These are phyloP conservation scores for Plasmodium billcollinsi DNA, from an alignment of 169 alveolate species.

Conservation along the genomic window DNA sequence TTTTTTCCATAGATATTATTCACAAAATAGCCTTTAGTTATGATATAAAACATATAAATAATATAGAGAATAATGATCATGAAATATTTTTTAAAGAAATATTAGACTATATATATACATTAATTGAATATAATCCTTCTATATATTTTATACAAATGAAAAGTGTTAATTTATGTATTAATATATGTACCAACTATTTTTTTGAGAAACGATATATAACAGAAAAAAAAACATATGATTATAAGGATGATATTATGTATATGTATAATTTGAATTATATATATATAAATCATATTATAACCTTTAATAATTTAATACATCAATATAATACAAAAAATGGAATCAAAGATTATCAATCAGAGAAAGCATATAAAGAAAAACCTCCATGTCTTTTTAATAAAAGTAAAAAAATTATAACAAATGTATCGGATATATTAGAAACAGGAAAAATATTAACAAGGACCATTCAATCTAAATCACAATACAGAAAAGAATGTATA, in stretches of 20 bases:
- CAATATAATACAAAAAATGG: not conserved
- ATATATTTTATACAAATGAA: slow-evolving; percentile 44
- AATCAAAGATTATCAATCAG: not conserved
- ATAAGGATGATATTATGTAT: slow-evolving; percentile 42
- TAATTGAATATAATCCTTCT: slow-evolving; percentile 41
- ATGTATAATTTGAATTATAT: slow-evolving; percentile 59
- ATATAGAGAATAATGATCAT: not conserved
- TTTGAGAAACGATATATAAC: slow-evolving; percentile 29
- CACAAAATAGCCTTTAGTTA: slow-evolving; percentile 52
- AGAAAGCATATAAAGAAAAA: not conserved
- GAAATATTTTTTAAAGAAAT: slow-evolving; percentile 55
- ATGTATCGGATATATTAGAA: not conserved
- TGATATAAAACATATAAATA: not conserved
- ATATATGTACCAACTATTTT: slow-evolving; percentile 51
- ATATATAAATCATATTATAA: slow-evolving; percentile 59
- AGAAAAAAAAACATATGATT: slow-evolving; percentile 22
- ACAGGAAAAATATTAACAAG: too few species aligned
- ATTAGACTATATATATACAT: slow-evolving; percentile 42
- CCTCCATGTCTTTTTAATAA: not conserved
- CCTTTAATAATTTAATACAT: slow-evolving; percentile 22
- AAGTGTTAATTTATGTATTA: slow-evolving; percentile 50
- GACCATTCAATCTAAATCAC: not conserved
- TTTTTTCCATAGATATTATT: slow-evolving; percentile 51
- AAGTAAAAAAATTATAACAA: not conserved
- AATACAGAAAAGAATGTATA: not conserved